Evolutionary conservation across 2,329 filamentous ascomycete genomes (phyloP).

Genomic region (Scytalidium lignicola): DNA sequence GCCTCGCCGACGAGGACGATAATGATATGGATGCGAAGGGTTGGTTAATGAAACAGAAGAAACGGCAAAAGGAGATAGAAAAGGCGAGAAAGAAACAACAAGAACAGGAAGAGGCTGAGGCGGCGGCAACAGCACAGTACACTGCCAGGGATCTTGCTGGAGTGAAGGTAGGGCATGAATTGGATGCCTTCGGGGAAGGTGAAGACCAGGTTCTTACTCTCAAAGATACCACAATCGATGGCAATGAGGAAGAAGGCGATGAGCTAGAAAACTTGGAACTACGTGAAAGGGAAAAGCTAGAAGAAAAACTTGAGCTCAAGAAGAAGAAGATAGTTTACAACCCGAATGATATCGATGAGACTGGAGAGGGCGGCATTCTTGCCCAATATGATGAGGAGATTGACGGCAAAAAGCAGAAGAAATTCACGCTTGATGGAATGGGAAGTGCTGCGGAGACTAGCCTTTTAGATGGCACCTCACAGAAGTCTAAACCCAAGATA

Average conservation of each 20-base stretch:
- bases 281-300: slow-evolving; percentile 65
- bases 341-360: slow-evolving; percentile 65
- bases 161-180: slow-evolving; percentile 85
- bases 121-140: slow-evolving; percentile 65
- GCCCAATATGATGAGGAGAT: slow-evolving; percentile 70
- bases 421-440: slow-evolving; percentile 78
- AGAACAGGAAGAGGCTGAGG: slow-evolving; percentile 73
- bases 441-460: slow-evolving; percentile 64
- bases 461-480: slow-evolving; percentile 45
- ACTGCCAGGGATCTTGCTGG: slow-evolving; percentile 82
- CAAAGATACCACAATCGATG: slow-evolving; percentile 85
- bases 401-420: slow-evolving; percentile 79
- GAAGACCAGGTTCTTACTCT: slow-evolving; percentile 88
- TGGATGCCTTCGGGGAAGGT: slow-evolving; percentile 73
- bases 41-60: slow-evolving; percentile 88
- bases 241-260: slow-evolving; percentile 81
- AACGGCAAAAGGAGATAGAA: slow-evolving; percentile 86
- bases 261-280: slow-evolving; percentile 77
- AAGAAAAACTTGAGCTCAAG: slow-evolving; percentile 77
- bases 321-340: slow-evolving; percentile 89
- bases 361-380: slow-evolving; percentile 63
- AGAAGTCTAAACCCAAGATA: slow-evolving; percentile 59
- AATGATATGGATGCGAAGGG: slow-evolving; percentile 70
- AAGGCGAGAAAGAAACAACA: slow-evolving; percentile 67
- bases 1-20: slow-evolving; percentile 71